Percentiles rank a stretch among this genome's conserved stretches.
These are phyloP conservation scores for Trametes meyenii DNA, from an alignment of 768 basidiomycete species.

Conservation along the genomic window DNA sequence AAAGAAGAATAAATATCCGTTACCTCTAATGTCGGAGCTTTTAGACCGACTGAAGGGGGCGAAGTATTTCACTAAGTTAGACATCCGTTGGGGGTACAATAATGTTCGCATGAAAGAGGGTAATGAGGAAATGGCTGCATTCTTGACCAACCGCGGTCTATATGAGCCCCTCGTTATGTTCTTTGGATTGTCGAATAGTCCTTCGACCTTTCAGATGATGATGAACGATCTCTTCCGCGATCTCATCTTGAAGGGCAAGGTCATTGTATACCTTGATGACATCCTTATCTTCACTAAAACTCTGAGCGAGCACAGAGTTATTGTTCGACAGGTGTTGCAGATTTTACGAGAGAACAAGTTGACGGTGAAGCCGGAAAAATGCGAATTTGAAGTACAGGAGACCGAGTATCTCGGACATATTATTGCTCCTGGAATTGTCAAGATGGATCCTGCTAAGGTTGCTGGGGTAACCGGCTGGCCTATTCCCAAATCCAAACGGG, in stretches of 20 bases:
- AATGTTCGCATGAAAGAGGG: constrained; percentile 40
- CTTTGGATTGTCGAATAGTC: constrained; percentile 38
- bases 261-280: constrained; percentile 47
- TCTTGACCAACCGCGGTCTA: constrained; percentile 38
- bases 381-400: constrained; percentile 32
- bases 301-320: constrained; percentile 25
- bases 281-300: constrained; percentile 43
- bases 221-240: constrained; percentile 35
- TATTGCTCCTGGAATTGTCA: constrained; percentile 22
- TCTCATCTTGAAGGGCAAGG: constrained; percentile 30
- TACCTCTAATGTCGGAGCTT: constrained; percentile 37
- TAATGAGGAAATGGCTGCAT: constrained; percentile 44
- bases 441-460: constrained; percentile 37
- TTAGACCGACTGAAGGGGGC: constrained; percentile 29
- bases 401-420: constrained; percentile 39
- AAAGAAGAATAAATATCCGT: constrained; percentile 36
- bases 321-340: constrained; percentile 27
- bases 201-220: constrained; percentile 38
- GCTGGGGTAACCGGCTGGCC: constrained; percentile 33
- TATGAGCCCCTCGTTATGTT: constrained; percentile 45
- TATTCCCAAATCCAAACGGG: constrained; percentile 14
- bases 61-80: constrained; percentile 31
- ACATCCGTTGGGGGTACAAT: constrained; percentile 33
- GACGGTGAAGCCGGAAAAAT: constrained; percentile 41
- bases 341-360: constrained; percentile 33